Conservation (phyloP, 352 stramenopile genomes). For the Globisporangium emineosum region DNA sequence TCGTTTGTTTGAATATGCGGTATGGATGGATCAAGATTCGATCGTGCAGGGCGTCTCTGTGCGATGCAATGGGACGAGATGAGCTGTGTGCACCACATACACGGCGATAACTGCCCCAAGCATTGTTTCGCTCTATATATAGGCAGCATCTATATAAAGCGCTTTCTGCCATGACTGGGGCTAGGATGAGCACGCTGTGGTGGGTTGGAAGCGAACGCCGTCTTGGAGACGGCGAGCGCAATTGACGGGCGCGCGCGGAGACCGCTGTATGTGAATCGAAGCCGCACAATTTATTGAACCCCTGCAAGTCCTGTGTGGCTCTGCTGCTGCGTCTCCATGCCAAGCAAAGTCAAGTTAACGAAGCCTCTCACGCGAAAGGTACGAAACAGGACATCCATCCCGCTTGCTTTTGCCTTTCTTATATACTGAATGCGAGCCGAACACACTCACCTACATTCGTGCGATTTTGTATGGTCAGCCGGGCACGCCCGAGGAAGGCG, state of each 20-base stretch:
- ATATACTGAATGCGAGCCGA: no score
- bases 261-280: neutral
- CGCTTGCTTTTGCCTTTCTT: neutral
- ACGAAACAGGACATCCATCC: neutral
- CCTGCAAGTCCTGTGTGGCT: neutral
- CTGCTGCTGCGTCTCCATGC: conserved; percentile 6
- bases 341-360: conserved; percentile 13
- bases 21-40: neutral
- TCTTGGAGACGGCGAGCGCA: neutral
- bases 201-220: neutral
- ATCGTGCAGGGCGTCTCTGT: neutral
- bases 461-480: conserved; percentile 12
- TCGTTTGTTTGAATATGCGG: no score
- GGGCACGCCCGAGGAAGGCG: conserved; percentile 34
- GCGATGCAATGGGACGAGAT: neutral
- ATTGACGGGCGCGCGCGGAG: neutral
- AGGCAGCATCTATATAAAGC: neutral
- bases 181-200: no score
- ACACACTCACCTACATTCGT: neutral
- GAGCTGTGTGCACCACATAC: neutral
- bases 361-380: conserved; percentile 16
- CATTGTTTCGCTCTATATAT: neutral
- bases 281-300: neutral
- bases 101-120: neutral
- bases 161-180: neutral